phyloP scores from a whole-genome alignment of 352 stramenopile species.

The Pythium sp. region DNA sequence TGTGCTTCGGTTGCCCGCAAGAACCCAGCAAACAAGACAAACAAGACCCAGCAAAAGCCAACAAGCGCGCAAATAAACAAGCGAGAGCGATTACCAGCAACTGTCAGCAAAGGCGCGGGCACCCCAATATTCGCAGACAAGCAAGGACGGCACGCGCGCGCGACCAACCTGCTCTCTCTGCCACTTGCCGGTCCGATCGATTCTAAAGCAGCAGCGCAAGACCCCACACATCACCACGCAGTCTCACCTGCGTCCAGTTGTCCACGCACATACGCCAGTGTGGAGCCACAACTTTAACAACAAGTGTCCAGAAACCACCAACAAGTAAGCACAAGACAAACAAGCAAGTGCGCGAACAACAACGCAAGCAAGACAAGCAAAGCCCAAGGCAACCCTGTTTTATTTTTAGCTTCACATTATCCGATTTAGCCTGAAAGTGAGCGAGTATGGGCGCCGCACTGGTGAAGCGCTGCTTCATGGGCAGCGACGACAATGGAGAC shows the following conservation, averaged over 20 bases:
- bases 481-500: slow-evolving; percentile 13
- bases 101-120: not conserved
- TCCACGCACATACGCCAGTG: not conserved
- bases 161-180: not conserved
- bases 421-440: not conserved
- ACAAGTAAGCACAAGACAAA: not conserved
- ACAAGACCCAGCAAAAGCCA: slow-evolving; percentile 2
- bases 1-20: not conserved
- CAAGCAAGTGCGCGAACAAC: not conserved
- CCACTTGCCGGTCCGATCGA: not conserved
- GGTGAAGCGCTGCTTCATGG: slow-evolving; percentile 33
- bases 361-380: too few species aligned
- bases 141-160: slow-evolving; percentile 6
- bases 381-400: not conserved
- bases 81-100: slow-evolving; percentile 2
- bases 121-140: not conserved
- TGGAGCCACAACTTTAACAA: not conserved
- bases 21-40: not conserved
- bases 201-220: not conserved
- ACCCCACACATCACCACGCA: not conserved
- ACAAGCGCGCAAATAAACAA: slow-evolving; percentile 12
- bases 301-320: not conserved
- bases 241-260: not conserved
- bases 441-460: slow-evolving; percentile 32
- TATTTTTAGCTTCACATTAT: not conserved